Evolutionary conservation across 2,329 filamentous ascomycete species (phyloP).

Genomic region (Purpureocillium lavendulum): DNA sequence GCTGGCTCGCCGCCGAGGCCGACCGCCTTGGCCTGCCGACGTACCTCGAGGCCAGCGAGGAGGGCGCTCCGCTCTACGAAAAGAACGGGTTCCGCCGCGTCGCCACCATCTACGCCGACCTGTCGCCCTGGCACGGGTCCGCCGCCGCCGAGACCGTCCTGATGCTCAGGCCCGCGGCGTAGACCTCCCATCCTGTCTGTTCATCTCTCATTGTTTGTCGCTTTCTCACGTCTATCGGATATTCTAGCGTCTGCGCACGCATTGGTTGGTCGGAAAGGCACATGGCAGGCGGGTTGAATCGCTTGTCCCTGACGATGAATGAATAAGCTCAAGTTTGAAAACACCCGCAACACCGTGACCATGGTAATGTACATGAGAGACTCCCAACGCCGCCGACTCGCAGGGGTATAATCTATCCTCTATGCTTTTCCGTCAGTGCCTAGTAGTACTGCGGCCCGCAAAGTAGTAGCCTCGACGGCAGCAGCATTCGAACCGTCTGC

Average conservation of each 20-base stretch:
- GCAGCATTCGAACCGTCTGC: constrained; percentile 3
- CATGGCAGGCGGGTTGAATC: no score
- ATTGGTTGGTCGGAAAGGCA: no score
- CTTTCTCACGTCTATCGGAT: no score
- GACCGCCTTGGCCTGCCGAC: constrained; percentile 24
- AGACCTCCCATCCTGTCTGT: no score
- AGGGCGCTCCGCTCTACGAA: constrained; percentile 23
- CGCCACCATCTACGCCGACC: constrained; percentile 15
- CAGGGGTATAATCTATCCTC: neutral
- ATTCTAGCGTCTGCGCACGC: no score
- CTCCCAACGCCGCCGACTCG: no score
- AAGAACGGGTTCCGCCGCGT: constrained; percentile 25
- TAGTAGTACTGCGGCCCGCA: neutral
- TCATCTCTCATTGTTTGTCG: no score
- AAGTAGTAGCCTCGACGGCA: constrained; percentile 12
- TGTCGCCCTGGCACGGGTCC: constrained; percentile 20
- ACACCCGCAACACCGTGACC: no score
- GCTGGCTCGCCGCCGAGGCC: constrained; percentile 25
- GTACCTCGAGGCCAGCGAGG: constrained; percentile 26
- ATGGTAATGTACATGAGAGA: no score
- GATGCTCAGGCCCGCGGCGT: constrained; percentile 14
- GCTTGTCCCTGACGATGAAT: no score
- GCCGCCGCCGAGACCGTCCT: constrained; percentile 8
- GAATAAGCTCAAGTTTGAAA: no score
- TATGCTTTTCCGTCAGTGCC: neutral